A percentile compares a stretch with the other conserved stretches of the same genome.
Conservation (phyloP, 139 green algal genomes). For the Ettlia oleoabundans region DNA sequence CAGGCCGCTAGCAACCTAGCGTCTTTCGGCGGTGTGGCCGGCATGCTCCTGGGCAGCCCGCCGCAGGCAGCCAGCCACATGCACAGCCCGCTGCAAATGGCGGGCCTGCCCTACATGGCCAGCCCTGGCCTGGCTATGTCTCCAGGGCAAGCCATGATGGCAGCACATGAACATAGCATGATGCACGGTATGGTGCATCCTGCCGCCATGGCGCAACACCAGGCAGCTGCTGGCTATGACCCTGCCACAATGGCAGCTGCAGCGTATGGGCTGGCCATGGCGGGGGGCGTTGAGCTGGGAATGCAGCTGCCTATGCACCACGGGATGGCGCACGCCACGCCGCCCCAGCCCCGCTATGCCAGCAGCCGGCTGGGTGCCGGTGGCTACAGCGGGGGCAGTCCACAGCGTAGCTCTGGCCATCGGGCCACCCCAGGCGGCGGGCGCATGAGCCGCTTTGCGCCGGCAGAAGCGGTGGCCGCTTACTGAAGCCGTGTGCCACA, state of each 20-base stretch:
- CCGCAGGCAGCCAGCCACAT: neutral
- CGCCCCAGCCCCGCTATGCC: neutral
- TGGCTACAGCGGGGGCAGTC: neutral
- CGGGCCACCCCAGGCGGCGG: constrained; percentile 6
- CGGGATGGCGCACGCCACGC: neutral
- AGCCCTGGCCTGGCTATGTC: neutral
- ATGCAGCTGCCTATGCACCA: neutral
- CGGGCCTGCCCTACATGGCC: neutral
- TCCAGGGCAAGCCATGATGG: neutral
- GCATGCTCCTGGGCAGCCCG: constrained; percentile 32
- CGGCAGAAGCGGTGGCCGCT: constrained; percentile 4
- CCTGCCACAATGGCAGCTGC: too few species aligned
- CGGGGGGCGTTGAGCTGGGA: neutral
- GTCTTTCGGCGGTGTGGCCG: constrained; percentile 12
- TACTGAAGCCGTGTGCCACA: neutral
- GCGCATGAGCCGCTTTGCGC: constrained; percentile 29
- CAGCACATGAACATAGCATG: neutral
- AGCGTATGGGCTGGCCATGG: neutral
- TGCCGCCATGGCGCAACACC: neutral
- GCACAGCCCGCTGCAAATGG: constrained; percentile 9
- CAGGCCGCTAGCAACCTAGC: constrained; percentile 30
- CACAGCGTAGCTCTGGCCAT: neutral
- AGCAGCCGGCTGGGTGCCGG: neutral
- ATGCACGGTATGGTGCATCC: constrained; percentile 2
- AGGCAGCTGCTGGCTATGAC: neutral